Percentiles rank a stretch among this genome's conserved stretches.
Conservation (phyloP, 75 land plant species). For the Larix kaempferi region DNA sequence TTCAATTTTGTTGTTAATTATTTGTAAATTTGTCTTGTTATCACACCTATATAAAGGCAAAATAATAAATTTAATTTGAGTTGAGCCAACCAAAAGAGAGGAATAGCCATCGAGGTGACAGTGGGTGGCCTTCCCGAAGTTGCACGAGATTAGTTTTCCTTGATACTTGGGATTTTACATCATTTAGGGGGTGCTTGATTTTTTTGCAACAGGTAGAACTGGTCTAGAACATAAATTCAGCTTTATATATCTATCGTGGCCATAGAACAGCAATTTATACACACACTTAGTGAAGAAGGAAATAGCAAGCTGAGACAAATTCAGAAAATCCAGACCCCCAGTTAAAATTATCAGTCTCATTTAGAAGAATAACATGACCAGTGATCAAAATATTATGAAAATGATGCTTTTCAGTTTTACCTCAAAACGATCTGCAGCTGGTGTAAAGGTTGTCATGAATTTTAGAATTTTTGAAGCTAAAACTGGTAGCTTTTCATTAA, state of each 20-base stretch:
- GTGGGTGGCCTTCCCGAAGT: too few species aligned
- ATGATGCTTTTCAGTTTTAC: constrained; percentile 21
- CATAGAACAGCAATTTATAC: background rate
- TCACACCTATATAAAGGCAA: too few species aligned
- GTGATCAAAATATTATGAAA: background rate
- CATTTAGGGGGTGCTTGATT: too few species aligned
- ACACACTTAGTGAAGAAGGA: background rate
- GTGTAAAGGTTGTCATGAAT: constrained; percentile 40
- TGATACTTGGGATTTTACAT: too few species aligned
- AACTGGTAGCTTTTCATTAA: constrained; percentile 79
- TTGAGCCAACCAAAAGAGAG: too few species aligned
- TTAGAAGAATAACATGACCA: background rate
- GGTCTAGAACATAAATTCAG: background rate
- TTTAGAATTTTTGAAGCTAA: constrained; percentile 54
- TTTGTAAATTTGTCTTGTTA: too few species aligned
- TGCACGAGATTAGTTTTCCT: too few species aligned
- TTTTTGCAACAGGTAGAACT: background rate
- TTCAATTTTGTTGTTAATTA: too few species aligned
- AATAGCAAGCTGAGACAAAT: background rate
- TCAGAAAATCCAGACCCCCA: background rate
- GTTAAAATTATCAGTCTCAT: background rate
- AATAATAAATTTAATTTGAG: too few species aligned
- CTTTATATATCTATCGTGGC: background rate
- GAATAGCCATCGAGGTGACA: too few species aligned
- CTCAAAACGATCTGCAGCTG: constrained; percentile 79